Evolutionary conservation across 176 grass and related monocot species (phyloP).

Genomic region (Themeda triandra): DNA sequence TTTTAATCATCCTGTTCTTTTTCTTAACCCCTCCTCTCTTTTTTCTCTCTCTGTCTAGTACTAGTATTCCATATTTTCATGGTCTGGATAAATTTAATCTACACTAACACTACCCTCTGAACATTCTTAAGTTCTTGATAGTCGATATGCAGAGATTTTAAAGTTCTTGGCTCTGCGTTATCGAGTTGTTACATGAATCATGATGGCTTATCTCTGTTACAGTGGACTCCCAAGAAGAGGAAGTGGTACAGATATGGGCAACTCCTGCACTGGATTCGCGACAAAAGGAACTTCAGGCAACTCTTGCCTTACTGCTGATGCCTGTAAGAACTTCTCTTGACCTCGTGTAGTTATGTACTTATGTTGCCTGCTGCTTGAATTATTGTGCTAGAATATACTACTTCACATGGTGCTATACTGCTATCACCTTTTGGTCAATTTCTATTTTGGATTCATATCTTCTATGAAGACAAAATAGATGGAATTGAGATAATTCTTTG

Average conservation of each 20-base stretch:
- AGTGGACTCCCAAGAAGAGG: not conserved
- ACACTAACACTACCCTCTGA: too few species aligned
- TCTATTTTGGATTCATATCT: not conserved
- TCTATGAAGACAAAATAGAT: not conserved
- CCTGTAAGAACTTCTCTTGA: not conserved
- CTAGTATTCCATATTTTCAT: not conserved
- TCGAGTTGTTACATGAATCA: not conserved
- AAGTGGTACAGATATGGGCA: slow-evolving; percentile 7
- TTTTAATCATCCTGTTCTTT: not conserved
- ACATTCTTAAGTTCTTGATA: too few species aligned
- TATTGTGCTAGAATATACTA: not conserved
- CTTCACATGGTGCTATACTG: not conserved
- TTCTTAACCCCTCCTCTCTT: not conserved
- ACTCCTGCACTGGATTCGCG: not conserved
- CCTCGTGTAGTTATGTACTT: not conserved
- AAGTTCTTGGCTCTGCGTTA: not conserved
- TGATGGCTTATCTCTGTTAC: not conserved
- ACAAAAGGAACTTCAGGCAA: not conserved
- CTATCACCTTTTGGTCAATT: not conserved
- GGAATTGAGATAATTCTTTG: not conserved
- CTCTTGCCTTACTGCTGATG: not conserved
- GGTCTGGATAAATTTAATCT: not conserved
- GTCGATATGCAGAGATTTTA: too few species aligned
- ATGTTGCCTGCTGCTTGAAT: not conserved
- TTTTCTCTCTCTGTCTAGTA: too few species aligned